These are phyloP conservation scores for Populus pruinosa DNA, from an alignment of 345 rosid species.

Conservation along the genomic window DNA sequence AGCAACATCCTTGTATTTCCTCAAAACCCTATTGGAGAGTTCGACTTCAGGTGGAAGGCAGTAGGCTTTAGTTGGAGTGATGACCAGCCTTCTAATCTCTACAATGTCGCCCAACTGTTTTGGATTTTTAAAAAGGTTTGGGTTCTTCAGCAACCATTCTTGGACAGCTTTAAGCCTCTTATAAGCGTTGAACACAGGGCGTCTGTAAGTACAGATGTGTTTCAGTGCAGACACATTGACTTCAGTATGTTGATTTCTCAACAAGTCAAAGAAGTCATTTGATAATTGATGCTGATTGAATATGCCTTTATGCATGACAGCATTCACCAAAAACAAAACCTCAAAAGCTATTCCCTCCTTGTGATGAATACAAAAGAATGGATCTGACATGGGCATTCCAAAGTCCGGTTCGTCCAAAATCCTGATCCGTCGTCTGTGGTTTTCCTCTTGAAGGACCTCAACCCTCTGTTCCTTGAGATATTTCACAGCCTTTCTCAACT, in stretches of 20 bases:
- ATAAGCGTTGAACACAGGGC: conserved; percentile 60
- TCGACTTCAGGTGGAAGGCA: conserved; percentile 92
- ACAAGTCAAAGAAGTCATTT: conserved; percentile 53
- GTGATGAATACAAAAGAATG: conserved; percentile 54
- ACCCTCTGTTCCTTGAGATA: conserved; percentile 57
- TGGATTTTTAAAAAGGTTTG: conserved; percentile 42
- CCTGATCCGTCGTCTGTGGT: conserved; percentile 36
- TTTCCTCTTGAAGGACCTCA: conserved; percentile 20
- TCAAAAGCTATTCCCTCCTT: conserved; percentile 56
- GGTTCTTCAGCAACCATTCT: conserved; percentile 61
- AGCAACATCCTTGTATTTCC: conserved; percentile 59
- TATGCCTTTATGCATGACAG: conserved; percentile 63
- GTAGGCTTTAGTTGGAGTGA: conserved; percentile 81
- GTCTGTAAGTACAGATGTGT: conserved; percentile 61
- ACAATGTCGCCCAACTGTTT: conserved; percentile 47
- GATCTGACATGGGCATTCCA: conserved; percentile 50
- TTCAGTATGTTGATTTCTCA: conserved; percentile 52
- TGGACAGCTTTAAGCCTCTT: conserved; percentile 55
- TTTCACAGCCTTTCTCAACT: conserved; percentile 45
- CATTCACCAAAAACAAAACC: conserved; percentile 65
- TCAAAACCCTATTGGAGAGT: conserved; percentile 81
- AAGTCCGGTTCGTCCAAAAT: conserved; percentile 57
- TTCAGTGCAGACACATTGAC: conserved; percentile 66
- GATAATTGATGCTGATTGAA: conserved; percentile 66
- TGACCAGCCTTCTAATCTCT: conserved; percentile 67